Evolutionary conservation across 192 early-diverging fungal species (phyloP), one percentile per base, ranked within the genome.

Genomic region (Backusella psychrophila): DNA sequence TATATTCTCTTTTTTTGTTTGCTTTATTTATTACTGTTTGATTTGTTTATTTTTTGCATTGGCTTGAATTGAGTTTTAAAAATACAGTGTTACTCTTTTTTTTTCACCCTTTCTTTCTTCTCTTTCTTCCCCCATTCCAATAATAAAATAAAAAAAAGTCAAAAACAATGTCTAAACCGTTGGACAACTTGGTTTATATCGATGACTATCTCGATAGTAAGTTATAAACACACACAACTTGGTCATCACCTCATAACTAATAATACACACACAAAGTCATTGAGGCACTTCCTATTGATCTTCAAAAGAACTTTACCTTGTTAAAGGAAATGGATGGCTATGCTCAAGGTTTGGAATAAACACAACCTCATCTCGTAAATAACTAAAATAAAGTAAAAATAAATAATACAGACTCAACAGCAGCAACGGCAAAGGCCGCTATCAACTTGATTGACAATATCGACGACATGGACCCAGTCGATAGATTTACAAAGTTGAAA

Each of bases 161-260:
- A 33, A 33, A 67, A 67, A 34, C 6, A 21, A 69, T 69, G 68
- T 39, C 68, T 23, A 69, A 69, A 41, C 0, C 68, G 3, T 66
- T 80, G 59, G 85, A 89, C 39, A 82, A 84, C n/a, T 75, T 90
- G 23, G 82, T 90, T 35, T 92, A 94, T 72, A 85, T 94, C 12
- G 92, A 98, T 81, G 97, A 98, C 74, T 98, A 98, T 79, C 84
- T 98, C 26, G 97, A 98, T 85, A 96, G 92, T 94, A 82, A 77
- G 83, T 46, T 8, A 63, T 63, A 63, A 12, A 12, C 8, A 9
- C 36, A 38, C 38, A 3, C 38, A 39, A 12, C 38, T 38, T 38
- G 9, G 33, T 33, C 33, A 33, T 33, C 33, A 33, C 33, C 33
- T 33, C 3, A 33, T 33, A 33, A 33, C 33, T 39, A 39, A 56